Evolutionary conservation across 176 grass and related monocot species (phyloP), one percentile per base, ranked within the genome.

Genomic region (Neostapfia colusana): DNA sequence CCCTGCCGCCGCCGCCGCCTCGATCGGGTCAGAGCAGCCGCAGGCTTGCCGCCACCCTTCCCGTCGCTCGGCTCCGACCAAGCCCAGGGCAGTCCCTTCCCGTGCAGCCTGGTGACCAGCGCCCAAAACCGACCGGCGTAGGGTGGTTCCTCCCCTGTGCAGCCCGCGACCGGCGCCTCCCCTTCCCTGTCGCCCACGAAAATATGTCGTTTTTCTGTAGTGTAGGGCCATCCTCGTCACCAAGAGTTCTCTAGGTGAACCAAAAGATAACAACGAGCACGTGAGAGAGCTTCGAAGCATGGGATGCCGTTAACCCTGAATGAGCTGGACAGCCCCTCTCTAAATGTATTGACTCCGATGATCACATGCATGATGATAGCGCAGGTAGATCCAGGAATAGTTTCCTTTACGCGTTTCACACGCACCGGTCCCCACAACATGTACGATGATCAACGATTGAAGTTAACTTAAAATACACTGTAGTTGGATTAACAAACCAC

Each of bases 381-480:
- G n/a, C n/a, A 62, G 39, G 54, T 80, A 71, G 79, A 81, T 81
- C 79, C 3, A 40, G 14, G 14, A 72, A 27, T 21, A 63, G 23
- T 41, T 72, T 21, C 34, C 18, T 36, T 61, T 35, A 37, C 35
- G n/a, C 42, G 3, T 20, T 34, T 15, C 4, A 14, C 66, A 25
- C 12, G 10, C 20, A 38, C 18, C 4, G 21, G 43, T 63, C 68
- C 56, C 55, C 34, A 8, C 27, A 63, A 71, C 13, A 50, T 72
- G 43, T 24, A 7, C 10, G 15, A 50, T 21, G n/a, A 41, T 31
- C 27, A 37, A 8, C 26, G 23, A 48, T 39, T 25, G 59, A 21
- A 60, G 54, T 46, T 18, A 70, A 34, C 7, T 45, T 44, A 45
- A 12, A 70, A 4, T 65, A 9, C 27, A 36, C 56, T 5, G 4